Percentiles rank a stretch among this genome's conserved stretches.
phyloP scores from a whole-genome alignment of 2,329 filamentous ascomycete species.

The Blastomyces emzantsi region DNA sequence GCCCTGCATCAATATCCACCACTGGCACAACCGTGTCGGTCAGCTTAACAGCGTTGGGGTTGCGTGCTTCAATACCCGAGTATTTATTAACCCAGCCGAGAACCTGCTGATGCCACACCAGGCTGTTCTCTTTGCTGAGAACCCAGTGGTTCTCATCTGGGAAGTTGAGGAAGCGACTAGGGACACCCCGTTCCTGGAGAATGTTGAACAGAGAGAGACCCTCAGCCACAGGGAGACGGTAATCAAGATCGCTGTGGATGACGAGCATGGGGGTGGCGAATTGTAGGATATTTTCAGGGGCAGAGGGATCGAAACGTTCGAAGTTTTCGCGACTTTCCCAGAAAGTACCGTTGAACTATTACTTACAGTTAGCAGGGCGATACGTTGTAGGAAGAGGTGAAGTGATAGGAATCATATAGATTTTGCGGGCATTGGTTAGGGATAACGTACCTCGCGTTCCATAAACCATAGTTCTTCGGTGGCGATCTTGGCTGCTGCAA shows the following conservation, averaged over 20 bases:
- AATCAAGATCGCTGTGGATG: constrained; percentile 79
- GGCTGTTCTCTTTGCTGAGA: constrained; percentile 74
- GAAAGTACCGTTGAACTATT: constrained; percentile 40
- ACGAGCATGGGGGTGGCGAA: constrained; percentile 78
- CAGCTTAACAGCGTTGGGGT: constrained; percentile 26
- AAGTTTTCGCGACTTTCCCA: constrained; percentile 53
- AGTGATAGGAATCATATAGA: background rate
- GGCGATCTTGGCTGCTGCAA: constrained; percentile 42
- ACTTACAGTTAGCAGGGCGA: constrained; percentile 1
- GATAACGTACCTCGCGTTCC: constrained; percentile 34
- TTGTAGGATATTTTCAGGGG: constrained; percentile 48
- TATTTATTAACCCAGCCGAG: constrained; percentile 60
- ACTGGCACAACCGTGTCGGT: constrained; percentile 28
- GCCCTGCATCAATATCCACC: constrained; percentile 18
- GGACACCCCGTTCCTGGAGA: constrained; percentile 61
- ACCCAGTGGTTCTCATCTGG: constrained; percentile 71
- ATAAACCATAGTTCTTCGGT: constrained; percentile 47
- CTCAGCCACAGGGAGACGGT: constrained; percentile 72
- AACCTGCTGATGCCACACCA: constrained; percentile 81
- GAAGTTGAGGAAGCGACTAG: constrained; percentile 69
- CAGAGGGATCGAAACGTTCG: constrained; percentile 57
- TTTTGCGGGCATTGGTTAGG: background rate
- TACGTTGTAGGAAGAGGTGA: background rate
- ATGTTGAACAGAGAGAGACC: constrained; percentile 74
- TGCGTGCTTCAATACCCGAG: constrained; percentile 26